Base-by-base conservation (phyloP, 2,329 filamentous ascomycete genomes). In the Fusarium zealandicum region DNA sequence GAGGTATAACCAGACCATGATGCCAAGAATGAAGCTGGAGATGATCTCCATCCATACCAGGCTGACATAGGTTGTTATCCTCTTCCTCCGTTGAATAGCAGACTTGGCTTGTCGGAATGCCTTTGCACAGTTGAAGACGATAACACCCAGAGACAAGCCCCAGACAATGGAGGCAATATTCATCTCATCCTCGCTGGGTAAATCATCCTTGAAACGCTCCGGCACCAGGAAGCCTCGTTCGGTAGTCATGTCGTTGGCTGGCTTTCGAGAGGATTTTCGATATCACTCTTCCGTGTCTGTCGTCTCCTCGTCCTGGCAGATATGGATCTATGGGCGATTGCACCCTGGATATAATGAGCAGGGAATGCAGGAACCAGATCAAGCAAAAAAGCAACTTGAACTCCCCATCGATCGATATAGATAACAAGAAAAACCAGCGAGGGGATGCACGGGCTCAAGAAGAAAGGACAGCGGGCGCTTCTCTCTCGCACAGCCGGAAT, bases 111-210 rank as follows among this genome's bases (percentile, higher is more conserved):
- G 64, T 3, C 60, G 61, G 11, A 57, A 31, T 13, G 64, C 64
- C 41, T 66, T 66, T 32, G 38, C 52, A 6, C 47, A 55, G 50
- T 66, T 66, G 40, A 66, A 66, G 40, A 66, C 44, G 22, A 48
- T 38, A 28, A 65, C 59, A 10, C 61, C 64, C 3, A 66, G 38
- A 9, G 64, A 66, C 6, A 66, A 30, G 4, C 64, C 64, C 64
- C 64, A 66, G 32, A 61, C 49, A 7, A 66, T 59, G 6, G 63
- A 66, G 14, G 64, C 63, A 20, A 66, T 41, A 20, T 66, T 57
- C 64, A 66, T 66, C 6, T 66, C 61, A 31, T 30, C 16, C 2
- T 54, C 44, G 16, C 18, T 41, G 6, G 59, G 59, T 9, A 49
- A 27, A 4, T 63, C 54, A 10, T 51, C 35, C 11, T 41, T 46